A percentile compares a stretch with the other conserved stretches of the same genome.
Evolutionary conservation across 306 rosid species (phyloP).

Genomic region (Malus sylvestris): DNA sequence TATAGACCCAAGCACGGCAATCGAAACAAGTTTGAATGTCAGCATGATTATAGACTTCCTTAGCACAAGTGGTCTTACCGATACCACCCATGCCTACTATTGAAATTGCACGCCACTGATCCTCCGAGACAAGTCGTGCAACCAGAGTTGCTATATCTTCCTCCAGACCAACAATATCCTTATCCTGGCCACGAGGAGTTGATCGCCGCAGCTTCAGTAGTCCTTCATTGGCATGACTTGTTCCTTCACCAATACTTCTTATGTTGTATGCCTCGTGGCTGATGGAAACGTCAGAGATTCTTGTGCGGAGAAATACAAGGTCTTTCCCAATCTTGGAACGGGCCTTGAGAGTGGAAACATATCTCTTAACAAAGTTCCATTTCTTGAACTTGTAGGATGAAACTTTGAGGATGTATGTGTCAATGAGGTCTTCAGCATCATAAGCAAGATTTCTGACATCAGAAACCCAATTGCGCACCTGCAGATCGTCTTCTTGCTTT

Average conservation of each 20-base stretch:
- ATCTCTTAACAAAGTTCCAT: not conserved
- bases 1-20: conserved; percentile 1
- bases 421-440: conserved; percentile 42
- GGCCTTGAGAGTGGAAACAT: not conserved
- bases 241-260: not conserved
- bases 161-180: not conserved
- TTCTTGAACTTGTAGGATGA: not conserved
- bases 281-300: conserved; percentile 1
- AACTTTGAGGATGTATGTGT: conserved; percentile 28
- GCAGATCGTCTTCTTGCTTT: conserved; percentile 26
- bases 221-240: not conserved
- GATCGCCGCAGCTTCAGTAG: conserved; percentile 1
- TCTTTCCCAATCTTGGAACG: not conserved
- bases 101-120: not conserved
- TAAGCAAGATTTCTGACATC: conserved; percentile 39
- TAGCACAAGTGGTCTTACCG: conserved; percentile 3
- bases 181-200: conserved; percentile 1
- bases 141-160: not conserved
- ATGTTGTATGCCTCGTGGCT: not conserved
- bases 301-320: not conserved
- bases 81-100: conserved; percentile 8
- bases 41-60: conserved; percentile 2
- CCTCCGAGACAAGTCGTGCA: not conserved
- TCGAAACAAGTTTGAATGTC: not conserved
- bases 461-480: conserved; percentile 26